These are phyloP conservation scores for Didymella lethalis DNA, from an alignment of 2,329 filamentous ascomycete genomes.

Conservation along the genomic window DNA sequence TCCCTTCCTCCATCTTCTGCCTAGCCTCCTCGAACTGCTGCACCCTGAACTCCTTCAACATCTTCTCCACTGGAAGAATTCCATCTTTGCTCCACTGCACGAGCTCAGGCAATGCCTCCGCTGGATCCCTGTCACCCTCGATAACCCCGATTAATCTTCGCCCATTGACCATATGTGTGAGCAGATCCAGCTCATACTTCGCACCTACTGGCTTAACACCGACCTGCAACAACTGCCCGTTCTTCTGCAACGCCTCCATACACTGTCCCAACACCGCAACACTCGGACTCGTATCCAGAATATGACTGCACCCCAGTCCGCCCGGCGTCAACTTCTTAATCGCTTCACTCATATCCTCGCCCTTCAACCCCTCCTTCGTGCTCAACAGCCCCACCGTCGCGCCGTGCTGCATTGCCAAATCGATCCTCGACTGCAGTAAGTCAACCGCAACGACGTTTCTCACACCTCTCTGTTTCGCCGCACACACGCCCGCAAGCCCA, in stretches of 20 bases:
- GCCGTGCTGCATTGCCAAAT: slow-evolving; percentile 49
- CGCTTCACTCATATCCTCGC: slow-evolving; percentile 42
- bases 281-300: slow-evolving; percentile 25
- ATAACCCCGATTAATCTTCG: slow-evolving; percentile 25
- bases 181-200: slow-evolving; percentile 26
- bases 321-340: slow-evolving; percentile 43
- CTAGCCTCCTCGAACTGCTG: slow-evolving; percentile 21
- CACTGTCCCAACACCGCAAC: slow-evolving; percentile 25
- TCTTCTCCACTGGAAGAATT: slow-evolving; percentile 24
- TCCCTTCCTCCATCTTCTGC: slow-evolving; percentile 26
- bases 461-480: slow-evolving; percentile 55
- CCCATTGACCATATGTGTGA: slow-evolving; percentile 29
- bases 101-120: slow-evolving; percentile 25
- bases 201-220: slow-evolving; percentile 28
- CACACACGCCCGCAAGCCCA: slow-evolving; percentile 48
- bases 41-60: slow-evolving; percentile 25
- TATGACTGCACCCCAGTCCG: slow-evolving; percentile 21
- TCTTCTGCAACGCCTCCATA: slow-evolving; percentile 28
- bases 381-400: slow-evolving; percentile 30
- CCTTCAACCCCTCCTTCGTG: slow-evolving; percentile 20
- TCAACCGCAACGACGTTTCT: slow-evolving; percentile 51
- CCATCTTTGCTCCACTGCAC: slow-evolving; percentile 25
- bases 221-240: slow-evolving; percentile 25
- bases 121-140: slow-evolving; percentile 26
- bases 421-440: slow-evolving; percentile 41